These are phyloP conservation scores for Plasmodium ovale DNA, from an alignment of 169 alveolate species.

Conservation along the genomic window DNA sequence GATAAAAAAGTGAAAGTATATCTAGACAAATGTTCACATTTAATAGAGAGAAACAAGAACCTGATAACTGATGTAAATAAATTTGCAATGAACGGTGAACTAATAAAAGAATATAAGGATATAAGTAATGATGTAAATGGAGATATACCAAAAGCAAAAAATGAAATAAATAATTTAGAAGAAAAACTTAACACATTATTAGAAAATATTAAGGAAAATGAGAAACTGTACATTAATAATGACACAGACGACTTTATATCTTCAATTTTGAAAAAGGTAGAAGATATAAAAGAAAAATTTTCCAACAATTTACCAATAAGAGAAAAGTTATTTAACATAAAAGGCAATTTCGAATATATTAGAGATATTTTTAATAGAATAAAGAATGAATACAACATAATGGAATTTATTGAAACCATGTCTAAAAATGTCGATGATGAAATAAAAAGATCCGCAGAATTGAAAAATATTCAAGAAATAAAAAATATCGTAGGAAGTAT, in stretches of 20 bases:
- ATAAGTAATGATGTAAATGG: no score
- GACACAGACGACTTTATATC: neutral
- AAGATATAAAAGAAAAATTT: conserved; percentile 2
- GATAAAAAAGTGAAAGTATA: neutral
- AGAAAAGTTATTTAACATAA: neutral
- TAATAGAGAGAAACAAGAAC: neutral
- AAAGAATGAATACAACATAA: neutral
- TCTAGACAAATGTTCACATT: neutral
- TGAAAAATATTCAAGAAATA: neutral
- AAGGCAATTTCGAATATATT: neutral
- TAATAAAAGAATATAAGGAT: no score
- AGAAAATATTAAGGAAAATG: neutral
- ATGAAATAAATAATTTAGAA: no score
- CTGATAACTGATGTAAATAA: neutral
- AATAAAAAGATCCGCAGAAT: neutral
- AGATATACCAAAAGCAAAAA: no score
- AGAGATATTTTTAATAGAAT: neutral
- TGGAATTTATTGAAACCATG: neutral
- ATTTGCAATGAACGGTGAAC: neutral
- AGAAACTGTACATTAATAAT: neutral
- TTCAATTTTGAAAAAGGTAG: conserved; percentile 2
- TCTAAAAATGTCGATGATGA: neutral
- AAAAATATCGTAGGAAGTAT: neutral
- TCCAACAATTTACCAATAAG: neutral
- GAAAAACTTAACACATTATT: neutral